Evolutionary conservation across 2,329 filamentous ascomycete genomes (phyloP).

Genomic region (Colletotrichum noveboracense): DNA sequence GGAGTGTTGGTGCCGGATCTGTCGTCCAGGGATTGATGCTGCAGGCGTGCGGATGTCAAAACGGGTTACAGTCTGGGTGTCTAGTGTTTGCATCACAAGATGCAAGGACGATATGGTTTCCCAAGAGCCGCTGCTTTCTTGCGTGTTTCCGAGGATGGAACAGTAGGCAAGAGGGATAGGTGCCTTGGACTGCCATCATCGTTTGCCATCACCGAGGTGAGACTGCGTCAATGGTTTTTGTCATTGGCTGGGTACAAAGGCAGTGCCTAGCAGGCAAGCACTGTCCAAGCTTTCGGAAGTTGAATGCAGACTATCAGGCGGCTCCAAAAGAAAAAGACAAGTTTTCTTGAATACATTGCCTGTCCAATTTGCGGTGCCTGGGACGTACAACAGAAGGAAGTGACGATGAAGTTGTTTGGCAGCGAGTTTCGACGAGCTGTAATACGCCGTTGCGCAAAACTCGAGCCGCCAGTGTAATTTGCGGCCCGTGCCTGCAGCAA

Average conservation of each 20-base stretch:
- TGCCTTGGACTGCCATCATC: neutral
- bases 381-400: neutral
- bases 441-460: slow-evolving; percentile 17
- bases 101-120: neutral
- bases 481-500: neutral
- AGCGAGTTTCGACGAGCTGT: neutral
- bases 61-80: neutral
- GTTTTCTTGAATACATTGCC: neutral
- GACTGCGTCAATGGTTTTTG: neutral
- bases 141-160: neutral
- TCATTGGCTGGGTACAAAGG: neutral
- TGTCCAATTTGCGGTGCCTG: neutral
- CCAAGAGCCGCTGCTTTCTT: neutral
- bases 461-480: neutral
- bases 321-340: neutral
- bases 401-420: neutral
- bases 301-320: neutral
- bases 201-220: neutral
- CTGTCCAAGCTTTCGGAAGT: neutral
- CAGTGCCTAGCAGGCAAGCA: neutral
- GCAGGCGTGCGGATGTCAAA: neutral
- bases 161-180: neutral
- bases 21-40: neutral
- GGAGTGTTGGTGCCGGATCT: neutral
- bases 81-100: neutral